These are phyloP conservation scores for Penicillium sp. DNA, from an alignment of 2,329 filamentous ascomycete genomes.

Conservation along the genomic window DNA sequence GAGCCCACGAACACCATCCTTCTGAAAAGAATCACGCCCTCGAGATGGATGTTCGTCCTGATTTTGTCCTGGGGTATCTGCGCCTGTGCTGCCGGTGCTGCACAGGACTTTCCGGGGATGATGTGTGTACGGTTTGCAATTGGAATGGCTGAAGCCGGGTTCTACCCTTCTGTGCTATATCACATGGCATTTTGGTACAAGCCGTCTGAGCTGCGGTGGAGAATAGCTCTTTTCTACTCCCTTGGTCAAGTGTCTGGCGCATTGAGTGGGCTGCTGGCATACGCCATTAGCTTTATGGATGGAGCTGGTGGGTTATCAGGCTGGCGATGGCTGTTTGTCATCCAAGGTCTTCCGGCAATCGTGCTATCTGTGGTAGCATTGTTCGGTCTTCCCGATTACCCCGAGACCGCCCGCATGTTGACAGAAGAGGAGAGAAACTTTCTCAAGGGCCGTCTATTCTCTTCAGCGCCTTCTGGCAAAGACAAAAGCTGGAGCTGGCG, in stretches of 20 bases:
- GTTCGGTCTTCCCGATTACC: slow-evolving; percentile 34
- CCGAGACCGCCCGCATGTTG: slow-evolving; percentile 31
- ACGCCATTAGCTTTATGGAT: slow-evolving; percentile 40
- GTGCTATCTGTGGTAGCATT: slow-evolving; percentile 29
- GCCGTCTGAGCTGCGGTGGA: slow-evolving; percentile 34
- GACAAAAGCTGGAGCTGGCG: slow-evolving; percentile 34
- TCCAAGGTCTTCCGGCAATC: slow-evolving; percentile 38
- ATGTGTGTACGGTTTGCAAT: slow-evolving; percentile 41
- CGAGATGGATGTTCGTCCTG: slow-evolving; percentile 37
- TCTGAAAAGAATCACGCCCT: slow-evolving; percentile 36
- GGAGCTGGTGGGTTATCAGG: slow-evolving; percentile 32
- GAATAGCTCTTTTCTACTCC: slow-evolving; percentile 41
- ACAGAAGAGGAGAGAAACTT: slow-evolving; percentile 26
- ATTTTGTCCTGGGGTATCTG: slow-evolving; percentile 39
- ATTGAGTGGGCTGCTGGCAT: slow-evolving; percentile 35
- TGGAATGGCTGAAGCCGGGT: slow-evolving; percentile 37
- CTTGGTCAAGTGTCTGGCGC: slow-evolving; percentile 36
- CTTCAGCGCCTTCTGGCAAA: slow-evolving; percentile 30
- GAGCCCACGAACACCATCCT: slow-evolving; percentile 41
- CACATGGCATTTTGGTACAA: slow-evolving; percentile 44
- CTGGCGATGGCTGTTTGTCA: slow-evolving; percentile 41
- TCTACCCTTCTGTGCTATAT: slow-evolving; percentile 36
- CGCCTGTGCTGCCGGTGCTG: slow-evolving; percentile 37
- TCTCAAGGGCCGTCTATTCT: slow-evolving; percentile 27
- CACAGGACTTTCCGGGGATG: slow-evolving; percentile 36